Conservation (phyloP, 1,284 basidiomycete genomes). For the Tilletia horrida region DNA sequence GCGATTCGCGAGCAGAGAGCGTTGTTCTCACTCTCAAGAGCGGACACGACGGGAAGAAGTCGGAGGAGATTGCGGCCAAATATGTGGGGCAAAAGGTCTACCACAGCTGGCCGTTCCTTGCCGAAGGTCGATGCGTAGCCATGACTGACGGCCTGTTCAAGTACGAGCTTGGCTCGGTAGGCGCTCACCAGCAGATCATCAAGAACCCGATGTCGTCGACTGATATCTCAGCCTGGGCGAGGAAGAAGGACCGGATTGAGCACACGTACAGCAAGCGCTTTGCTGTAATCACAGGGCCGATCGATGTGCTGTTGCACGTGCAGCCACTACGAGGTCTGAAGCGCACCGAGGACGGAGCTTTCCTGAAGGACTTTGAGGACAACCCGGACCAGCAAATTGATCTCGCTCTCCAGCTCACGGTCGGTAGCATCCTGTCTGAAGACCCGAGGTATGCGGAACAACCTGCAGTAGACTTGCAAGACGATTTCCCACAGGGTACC, state of each 20-base stretch:
- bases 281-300: conserved; percentile 77
- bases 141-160: conserved; percentile 84
- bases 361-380: conserved; percentile 90
- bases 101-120: conserved; percentile 88
- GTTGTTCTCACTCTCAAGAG: conserved; percentile 85
- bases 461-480: conserved; percentile 72
- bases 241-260: conserved; percentile 65
- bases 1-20: conserved; percentile 82
- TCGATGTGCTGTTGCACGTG: conserved; percentile 57
- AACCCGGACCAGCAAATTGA: conserved; percentile 71
- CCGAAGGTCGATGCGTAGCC: conserved; percentile 81
- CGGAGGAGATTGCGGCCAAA: conserved; percentile 69
- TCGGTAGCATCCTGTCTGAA: conserved; percentile 40
- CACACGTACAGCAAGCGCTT: conserved; percentile 80
- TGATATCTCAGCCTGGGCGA: conserved; percentile 60
- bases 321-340: conserved; percentile 68
- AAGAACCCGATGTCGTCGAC: conserved; percentile 34
- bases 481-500: conserved; percentile 85
- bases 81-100: conserved; percentile 77
- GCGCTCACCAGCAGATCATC: conserved; percentile 31
- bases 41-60: conserved; percentile 63
- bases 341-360: conserved; percentile 78
- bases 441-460: conserved; percentile 58
- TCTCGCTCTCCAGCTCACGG: conserved; percentile 64
- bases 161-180: conserved; percentile 59